phyloP scores from a whole-genome alignment of 2,329 filamentous ascomycete species.

The Colletotrichum orbiculare region DNA sequence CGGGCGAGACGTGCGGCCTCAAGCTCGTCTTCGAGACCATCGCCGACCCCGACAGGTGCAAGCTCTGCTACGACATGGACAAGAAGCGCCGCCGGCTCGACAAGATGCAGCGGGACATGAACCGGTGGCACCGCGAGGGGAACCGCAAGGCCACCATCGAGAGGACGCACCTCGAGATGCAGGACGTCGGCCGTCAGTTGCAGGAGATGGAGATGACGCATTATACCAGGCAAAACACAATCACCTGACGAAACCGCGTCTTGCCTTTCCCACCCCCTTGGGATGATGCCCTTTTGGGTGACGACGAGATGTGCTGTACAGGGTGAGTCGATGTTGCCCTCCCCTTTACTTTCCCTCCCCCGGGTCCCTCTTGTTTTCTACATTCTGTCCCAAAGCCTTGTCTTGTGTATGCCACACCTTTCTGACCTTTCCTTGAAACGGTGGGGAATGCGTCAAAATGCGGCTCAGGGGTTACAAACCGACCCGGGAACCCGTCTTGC shows the following conservation, averaged over 20 bases:
- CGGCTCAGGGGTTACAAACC: conserved; percentile 24
- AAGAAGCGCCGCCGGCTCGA: conserved; percentile 81
- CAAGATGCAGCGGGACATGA: conserved; percentile 80
- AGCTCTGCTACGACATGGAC: conserved; percentile 88
- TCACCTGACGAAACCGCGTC: conserved; percentile 15
- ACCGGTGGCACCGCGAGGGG: conserved; percentile 81
- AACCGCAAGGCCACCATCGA: conserved; percentile 79
- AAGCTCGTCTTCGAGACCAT: conserved; percentile 85
- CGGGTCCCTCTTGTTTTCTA: background rate
- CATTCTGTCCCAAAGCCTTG: too few species aligned
- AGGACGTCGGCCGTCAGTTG: conserved; percentile 71
- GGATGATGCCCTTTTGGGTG: too few species aligned
- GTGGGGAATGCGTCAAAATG: conserved; percentile 1
- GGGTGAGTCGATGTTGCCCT: too few species aligned
- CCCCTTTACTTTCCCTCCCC: background rate
- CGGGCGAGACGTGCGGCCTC: conserved; percentile 95
- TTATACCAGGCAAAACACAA: conserved; percentile 51
- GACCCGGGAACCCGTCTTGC: conserved; percentile 15
- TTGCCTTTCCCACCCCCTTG: too few species aligned
- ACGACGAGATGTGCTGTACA: too few species aligned
- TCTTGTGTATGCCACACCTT: too few species aligned
- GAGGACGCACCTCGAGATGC: conserved; percentile 76
- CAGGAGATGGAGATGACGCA: conserved; percentile 56
- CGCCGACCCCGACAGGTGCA: conserved; percentile 74
- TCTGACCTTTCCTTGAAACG: too few species aligned